These are phyloP conservation scores for Candolleomyces eurysporus DNA, from an alignment of 768 basidiomycete genomes.

Conservation along the genomic window DNA sequence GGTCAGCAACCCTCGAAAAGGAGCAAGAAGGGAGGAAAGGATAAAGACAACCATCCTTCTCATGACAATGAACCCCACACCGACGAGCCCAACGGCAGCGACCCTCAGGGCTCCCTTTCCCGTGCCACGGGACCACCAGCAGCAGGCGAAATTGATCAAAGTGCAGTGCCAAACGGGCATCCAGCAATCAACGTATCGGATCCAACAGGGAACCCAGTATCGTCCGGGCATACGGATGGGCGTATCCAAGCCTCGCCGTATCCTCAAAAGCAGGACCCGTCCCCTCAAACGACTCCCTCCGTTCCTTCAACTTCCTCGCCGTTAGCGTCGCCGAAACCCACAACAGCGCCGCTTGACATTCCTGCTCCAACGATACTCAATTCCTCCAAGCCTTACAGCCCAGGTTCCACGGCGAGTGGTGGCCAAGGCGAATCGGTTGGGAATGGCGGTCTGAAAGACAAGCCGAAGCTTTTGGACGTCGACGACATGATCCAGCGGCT, in stretches of 20 bases:
- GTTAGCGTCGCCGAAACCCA: slow-evolving; percentile 38
- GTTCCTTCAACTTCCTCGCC: slow-evolving; percentile 37
- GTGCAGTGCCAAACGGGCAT: slow-evolving; percentile 40
- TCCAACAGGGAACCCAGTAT: slow-evolving; percentile 33
- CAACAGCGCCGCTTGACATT: slow-evolving; percentile 67
- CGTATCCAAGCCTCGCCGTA: slow-evolving; percentile 37
- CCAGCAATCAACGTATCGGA: slow-evolving; percentile 45
- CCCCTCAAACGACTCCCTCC: slow-evolving; percentile 36
- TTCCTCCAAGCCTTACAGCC: slow-evolving; percentile 44
- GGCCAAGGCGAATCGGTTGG: slow-evolving; percentile 39
- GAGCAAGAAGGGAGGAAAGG: slow-evolving; percentile 67
- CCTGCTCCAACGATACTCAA: slow-evolving; percentile 85
- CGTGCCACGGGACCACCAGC: slow-evolving; percentile 39
- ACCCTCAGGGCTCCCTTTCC: slow-evolving; percentile 41
- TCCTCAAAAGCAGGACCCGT: slow-evolving; percentile 32
- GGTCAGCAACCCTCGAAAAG: slow-evolving; percentile 86
- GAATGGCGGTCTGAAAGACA: slow-evolving; percentile 52
- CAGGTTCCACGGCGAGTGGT: slow-evolving; percentile 45
- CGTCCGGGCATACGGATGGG: slow-evolving; percentile 16
- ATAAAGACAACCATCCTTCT: slow-evolving; percentile 57
- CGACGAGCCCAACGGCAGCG: slow-evolving; percentile 39
- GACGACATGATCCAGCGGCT: slow-evolving; percentile 98
- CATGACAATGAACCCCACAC: slow-evolving; percentile 33
- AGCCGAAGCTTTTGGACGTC: slow-evolving; percentile 77
- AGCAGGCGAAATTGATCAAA: slow-evolving; percentile 37